Conservation (phyloP, 2,329 filamentous ascomycete genomes). For the Sporothrix dimorphospora region DNA sequence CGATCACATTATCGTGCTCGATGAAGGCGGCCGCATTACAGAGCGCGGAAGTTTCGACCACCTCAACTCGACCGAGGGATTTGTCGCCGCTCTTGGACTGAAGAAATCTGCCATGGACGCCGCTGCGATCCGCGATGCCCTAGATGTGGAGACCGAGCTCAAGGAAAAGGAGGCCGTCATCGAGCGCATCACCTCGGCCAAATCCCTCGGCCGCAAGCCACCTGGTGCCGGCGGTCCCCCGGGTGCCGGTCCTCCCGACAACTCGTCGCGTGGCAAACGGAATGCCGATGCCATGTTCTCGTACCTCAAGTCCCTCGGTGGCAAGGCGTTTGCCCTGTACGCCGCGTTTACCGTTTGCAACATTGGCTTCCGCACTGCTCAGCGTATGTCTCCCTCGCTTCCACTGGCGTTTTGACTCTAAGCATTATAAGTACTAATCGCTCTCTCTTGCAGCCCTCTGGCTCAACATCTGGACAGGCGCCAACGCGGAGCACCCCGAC, state of each 20-base stretch:
- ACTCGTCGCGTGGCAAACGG: slow-evolving; percentile 27
- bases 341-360: slow-evolving; percentile 27
- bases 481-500: slow-evolving; percentile 49
- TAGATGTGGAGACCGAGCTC: slow-evolving; percentile 25
- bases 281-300: slow-evolving; percentile 31
- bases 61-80: slow-evolving; percentile 34
- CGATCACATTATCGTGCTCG: slow-evolving; percentile 31
- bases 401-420: background rate
- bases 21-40: slow-evolving; percentile 29
- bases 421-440: slow-evolving; percentile 1
- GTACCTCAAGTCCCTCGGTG: slow-evolving; percentile 29
- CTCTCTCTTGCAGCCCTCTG: slow-evolving; percentile 43
- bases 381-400: slow-evolving; percentile 34
- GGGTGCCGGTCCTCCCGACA: background rate
- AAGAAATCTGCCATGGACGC: slow-evolving; percentile 30
- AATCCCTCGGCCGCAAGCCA: slow-evolving; percentile 5
- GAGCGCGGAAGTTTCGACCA: slow-evolving; percentile 31
- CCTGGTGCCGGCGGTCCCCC: background rate
- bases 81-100: slow-evolving; percentile 31
- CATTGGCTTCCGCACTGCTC: slow-evolving; percentile 29
- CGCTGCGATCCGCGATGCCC: slow-evolving; percentile 24
- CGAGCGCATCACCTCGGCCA: slow-evolving; percentile 27
- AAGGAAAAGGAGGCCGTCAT: slow-evolving; percentile 29
- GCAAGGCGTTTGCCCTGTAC: slow-evolving; percentile 21
- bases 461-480: slow-evolving; percentile 51